phyloP scores from a whole-genome alignment of 345 rosid species.

The Pistacia vera region DNA sequence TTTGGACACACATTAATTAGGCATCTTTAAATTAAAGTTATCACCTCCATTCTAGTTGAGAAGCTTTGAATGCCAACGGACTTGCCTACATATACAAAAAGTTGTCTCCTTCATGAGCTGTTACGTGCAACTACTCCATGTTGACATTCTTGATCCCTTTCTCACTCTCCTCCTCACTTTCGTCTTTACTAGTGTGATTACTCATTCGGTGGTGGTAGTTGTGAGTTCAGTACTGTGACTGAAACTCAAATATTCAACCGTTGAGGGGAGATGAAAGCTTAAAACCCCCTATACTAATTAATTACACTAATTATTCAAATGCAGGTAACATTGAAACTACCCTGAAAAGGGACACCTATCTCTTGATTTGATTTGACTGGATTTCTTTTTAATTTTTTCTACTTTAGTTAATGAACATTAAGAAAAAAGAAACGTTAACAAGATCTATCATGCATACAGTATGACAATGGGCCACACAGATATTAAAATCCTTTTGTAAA shows the following conservation, averaged over 20 bases:
- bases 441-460: no score
- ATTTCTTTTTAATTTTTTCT: no score
- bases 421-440: no score
- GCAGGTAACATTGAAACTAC: no score
- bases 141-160: background rate
- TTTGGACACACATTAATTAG: background rate
- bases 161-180: background rate
- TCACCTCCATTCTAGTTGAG: conserved; percentile 19
- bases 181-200: background rate
- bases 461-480: no score
- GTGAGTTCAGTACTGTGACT: background rate
- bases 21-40: background rate
- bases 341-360: no score
- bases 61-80: background rate
- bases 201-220: conserved; percentile 19
- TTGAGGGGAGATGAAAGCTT: no score
- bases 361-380: background rate
- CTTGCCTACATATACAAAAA: background rate
- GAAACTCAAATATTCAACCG: no score
- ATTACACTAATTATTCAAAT: no score
- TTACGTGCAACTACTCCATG: background rate
- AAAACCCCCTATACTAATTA: no score
- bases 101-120: conserved; percentile 12
- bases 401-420: no score
- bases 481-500: background rate